A percentile compares a stretch with the other conserved stretches of the same genome.
phyloP scores from a whole-genome alignment of 140 eudicot genomes.

The Artemisia princeps region DNA sequence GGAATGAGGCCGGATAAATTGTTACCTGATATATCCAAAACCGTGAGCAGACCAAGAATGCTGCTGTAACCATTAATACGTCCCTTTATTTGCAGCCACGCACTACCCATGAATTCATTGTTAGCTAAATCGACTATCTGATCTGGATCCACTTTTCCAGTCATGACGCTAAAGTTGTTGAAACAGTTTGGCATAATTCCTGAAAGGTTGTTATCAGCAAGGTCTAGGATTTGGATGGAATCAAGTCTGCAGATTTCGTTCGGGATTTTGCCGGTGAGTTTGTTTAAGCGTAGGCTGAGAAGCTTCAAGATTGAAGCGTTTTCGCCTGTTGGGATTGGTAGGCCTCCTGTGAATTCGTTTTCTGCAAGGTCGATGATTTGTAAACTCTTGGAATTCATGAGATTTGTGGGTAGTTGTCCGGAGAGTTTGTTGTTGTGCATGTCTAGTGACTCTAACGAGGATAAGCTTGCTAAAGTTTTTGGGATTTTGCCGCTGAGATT shows the following conservation, averaged over 20 bases:
- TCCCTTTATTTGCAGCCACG: conserved; percentile 26
- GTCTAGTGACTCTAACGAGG: conserved; percentile 24
- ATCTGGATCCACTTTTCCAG: conserved; percentile 1
- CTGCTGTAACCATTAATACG: conserved; percentile 24
- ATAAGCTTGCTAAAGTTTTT: conserved; percentile 24
- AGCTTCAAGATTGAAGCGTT: conserved; percentile 16
- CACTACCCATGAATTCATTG: conserved; percentile 25
- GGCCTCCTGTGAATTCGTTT: conserved; percentile 35
- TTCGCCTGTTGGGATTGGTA: conserved; percentile 34
- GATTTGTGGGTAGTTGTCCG: conserved; percentile 35
- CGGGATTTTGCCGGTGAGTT: conserved; percentile 30
- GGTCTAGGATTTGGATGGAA: conserved; percentile 36
- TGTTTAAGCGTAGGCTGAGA: conserved; percentile 35
- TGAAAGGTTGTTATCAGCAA: conserved; percentile 31
- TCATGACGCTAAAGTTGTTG: conserved; percentile 30
- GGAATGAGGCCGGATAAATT: conserved; percentile 31
- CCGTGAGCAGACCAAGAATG: conserved; percentile 23
- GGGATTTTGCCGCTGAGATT: conserved; percentile 33
- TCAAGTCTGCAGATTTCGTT: conserved; percentile 28
- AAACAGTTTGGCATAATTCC: conserved; percentile 37
- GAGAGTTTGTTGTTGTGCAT: conserved; percentile 35
- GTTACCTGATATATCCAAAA: conserved; percentile 33
- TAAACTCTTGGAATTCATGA: conserved; percentile 28
- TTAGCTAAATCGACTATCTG: neutral
- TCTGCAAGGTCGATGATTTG: conserved; percentile 31